A percentile compares a stretch with the other conserved stretches of the same genome.
phyloP scores from a whole-genome alignment of 2,329 filamentous ascomycete genomes.

The Acephala macrosclerotiorum region DNA sequence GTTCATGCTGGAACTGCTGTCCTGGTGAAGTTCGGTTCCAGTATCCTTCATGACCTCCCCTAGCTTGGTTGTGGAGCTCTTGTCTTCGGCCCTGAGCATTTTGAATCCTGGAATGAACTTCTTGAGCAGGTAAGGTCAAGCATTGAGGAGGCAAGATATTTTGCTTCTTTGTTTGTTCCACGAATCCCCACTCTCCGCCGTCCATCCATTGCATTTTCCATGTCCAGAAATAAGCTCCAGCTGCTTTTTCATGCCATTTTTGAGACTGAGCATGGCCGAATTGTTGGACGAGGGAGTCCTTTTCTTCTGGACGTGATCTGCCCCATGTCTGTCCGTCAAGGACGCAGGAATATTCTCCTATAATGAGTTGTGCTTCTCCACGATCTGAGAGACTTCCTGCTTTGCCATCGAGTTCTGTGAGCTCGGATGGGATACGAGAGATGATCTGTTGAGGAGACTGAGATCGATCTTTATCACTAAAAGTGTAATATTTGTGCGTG shows the following conservation, averaged over 20 bases:
- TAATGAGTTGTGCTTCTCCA: conserved; percentile 57
- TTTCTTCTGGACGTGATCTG: conserved; percentile 51
- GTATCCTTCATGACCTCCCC: conserved; percentile 54
- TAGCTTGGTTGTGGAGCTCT: conserved; percentile 46
- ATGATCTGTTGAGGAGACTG: conserved; percentile 61
- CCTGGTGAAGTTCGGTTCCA: conserved; percentile 56
- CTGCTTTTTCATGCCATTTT: conserved; percentile 56
- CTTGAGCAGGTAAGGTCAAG: conserved; percentile 46
- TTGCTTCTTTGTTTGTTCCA: conserved; percentile 55
- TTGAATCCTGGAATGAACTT: conserved; percentile 47
- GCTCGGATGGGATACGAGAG: conserved; percentile 50
- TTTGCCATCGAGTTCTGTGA: conserved; percentile 53
- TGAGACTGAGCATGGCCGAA: conserved; percentile 58
- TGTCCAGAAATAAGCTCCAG: conserved; percentile 66
- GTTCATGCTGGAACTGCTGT: conserved; percentile 57
- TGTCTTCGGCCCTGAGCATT: conserved; percentile 50
- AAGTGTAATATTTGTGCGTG: conserved; percentile 66
- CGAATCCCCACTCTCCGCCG: conserved; percentile 68
- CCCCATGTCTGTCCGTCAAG: conserved; percentile 60
- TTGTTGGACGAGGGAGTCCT: conserved; percentile 49
- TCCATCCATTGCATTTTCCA: conserved; percentile 66
- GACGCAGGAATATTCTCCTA: conserved; percentile 66
- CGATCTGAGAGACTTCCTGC: conserved; percentile 55
- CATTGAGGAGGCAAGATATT: conserved; percentile 50
- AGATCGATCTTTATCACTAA: conserved; percentile 58